These are phyloP conservation scores for Phalaenopsis equestris DNA, from an alignment of 106 monocot species.

Conservation along the genomic window DNA sequence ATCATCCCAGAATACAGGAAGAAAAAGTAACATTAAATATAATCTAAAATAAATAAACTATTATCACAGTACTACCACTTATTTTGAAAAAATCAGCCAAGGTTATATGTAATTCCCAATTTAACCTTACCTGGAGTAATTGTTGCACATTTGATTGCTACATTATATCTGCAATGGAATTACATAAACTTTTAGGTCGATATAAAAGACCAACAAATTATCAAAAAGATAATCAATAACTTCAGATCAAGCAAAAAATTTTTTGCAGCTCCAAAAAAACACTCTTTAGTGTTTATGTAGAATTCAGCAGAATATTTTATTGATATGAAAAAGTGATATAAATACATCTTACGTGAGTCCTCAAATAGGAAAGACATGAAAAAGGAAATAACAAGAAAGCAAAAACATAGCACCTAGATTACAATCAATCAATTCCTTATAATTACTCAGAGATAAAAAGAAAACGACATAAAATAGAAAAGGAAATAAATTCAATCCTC, in stretches of 20 bases:
- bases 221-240: background rate
- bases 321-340: too few relatives aligned
- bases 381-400: too few relatives aligned
- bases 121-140: constrained; percentile 78
- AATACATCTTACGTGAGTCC: too few relatives aligned
- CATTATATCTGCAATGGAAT: constrained; percentile 69
- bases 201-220: constrained; percentile 1
- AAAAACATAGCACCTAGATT: too few relatives aligned
- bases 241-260: background rate
- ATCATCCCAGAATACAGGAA: constrained; percentile 11
- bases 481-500: too few relatives aligned
- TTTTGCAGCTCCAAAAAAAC: background rate
- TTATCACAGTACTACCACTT: background rate
- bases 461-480: too few relatives aligned
- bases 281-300: too few relatives aligned
- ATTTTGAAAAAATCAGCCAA: background rate
- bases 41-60: background rate
- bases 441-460: too few relatives aligned
- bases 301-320: too few relatives aligned
- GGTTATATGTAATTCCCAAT: background rate
- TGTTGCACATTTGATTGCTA: constrained; percentile 97
- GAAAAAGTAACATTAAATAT: constrained; percentile 3
- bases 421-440: too few relatives aligned
- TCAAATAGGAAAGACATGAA: too few relatives aligned
- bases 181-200: background rate